Evolutionary conservation across 805 yeast species (phyloP).

Genomic region (Suhomyces emberorum): DNA sequence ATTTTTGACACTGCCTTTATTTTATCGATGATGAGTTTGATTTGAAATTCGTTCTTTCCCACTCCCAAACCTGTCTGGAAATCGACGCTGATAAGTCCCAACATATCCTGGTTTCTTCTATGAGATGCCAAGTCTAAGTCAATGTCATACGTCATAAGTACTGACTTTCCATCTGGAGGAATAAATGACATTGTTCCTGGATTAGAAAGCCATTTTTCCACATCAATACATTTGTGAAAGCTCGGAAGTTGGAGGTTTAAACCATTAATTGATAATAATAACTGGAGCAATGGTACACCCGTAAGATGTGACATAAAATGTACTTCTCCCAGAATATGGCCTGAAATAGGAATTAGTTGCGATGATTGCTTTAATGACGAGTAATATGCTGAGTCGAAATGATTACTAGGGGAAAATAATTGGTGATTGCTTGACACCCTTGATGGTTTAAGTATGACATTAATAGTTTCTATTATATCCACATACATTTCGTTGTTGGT

Average conservation of each 20-base stretch:
- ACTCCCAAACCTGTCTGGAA: conserved; percentile 52
- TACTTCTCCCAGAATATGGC: conserved; percentile 60
- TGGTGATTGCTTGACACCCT: conserved; percentile 9
- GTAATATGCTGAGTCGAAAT: conserved; percentile 23
- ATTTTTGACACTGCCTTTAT: conserved; percentile 28
- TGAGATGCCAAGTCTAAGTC: conserved; percentile 37
- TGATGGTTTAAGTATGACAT: conserved; percentile 46
- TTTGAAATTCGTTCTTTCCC: conserved; percentile 58
- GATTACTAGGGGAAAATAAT: conserved; percentile 9
- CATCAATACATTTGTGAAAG: conserved; percentile 68
- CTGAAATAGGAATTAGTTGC: conserved; percentile 41
- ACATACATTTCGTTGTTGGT: conserved; percentile 83
- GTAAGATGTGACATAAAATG: conserved; percentile 66
- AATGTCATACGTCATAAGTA: conserved; percentile 59
- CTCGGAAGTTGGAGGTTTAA: conserved; percentile 54
- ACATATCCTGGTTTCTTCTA: conserved; percentile 22
- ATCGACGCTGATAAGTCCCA: conserved; percentile 58
- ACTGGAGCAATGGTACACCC: conserved; percentile 70
- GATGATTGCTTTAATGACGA: conserved; percentile 14
- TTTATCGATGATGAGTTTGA: conserved; percentile 44
- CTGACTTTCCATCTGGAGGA: conserved; percentile 84
- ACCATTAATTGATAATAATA: conserved; percentile 46
- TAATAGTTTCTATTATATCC: conserved; percentile 69
- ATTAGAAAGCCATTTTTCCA: conserved; percentile 45
- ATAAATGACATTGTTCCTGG: conserved; percentile 59